Evolutionary conservation across 1,284 basidiomycete genomes (phyloP).

Genomic region (Schizophyllum commune): DNA sequence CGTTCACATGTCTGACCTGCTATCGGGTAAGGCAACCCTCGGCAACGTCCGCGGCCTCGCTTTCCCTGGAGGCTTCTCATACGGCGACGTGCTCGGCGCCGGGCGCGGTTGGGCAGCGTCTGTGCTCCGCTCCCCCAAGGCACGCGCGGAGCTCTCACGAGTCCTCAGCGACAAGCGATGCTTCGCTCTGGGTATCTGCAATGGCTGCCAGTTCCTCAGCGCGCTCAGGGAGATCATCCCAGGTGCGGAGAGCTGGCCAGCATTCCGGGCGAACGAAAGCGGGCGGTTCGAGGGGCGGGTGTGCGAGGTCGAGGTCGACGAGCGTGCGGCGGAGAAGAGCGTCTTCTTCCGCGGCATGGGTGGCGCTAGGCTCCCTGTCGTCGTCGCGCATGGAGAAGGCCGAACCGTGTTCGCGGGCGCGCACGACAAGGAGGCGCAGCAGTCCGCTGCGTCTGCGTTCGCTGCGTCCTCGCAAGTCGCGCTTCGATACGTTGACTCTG

Average conservation of each 20-base stretch:
- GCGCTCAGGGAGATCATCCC: constrained; percentile 85
- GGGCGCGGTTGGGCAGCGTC: constrained; percentile 98
- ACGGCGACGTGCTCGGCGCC: constrained; percentile 96
- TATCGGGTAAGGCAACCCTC: constrained; percentile 63
- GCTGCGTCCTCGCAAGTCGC: constrained; percentile 51
- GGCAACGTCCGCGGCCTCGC: constrained; percentile 79
- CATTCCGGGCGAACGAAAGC: constrained; percentile 84
- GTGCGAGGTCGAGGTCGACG: constrained; percentile 69
- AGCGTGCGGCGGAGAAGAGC: constrained; percentile 33
- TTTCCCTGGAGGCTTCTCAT: constrained; percentile 97
- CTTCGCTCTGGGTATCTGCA: constrained; percentile 94
- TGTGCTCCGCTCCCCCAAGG: constrained; percentile 72
- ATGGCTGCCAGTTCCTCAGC: constrained; percentile 96
- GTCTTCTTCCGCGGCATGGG: constrained; percentile 89
- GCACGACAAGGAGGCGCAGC: too few species aligned
- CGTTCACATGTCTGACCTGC: constrained; percentile 97
- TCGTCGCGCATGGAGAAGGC: constrained; percentile 96
- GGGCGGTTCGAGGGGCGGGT: constrained; percentile 91
- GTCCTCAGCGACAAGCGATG: constrained; percentile 82
- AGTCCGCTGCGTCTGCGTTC: constrained; percentile 24
- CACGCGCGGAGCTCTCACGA: constrained; percentile 65
- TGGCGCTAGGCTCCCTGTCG: constrained; percentile 83
- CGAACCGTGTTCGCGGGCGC: constrained; percentile 59
- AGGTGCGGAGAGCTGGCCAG: constrained; percentile 82
- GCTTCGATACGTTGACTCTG: constrained; percentile 71